Evolutionary conservation across 345 rosid species (phyloP), one percentile per base, ranked within the genome.

Genomic region (Sisymbrium irio): DNA sequence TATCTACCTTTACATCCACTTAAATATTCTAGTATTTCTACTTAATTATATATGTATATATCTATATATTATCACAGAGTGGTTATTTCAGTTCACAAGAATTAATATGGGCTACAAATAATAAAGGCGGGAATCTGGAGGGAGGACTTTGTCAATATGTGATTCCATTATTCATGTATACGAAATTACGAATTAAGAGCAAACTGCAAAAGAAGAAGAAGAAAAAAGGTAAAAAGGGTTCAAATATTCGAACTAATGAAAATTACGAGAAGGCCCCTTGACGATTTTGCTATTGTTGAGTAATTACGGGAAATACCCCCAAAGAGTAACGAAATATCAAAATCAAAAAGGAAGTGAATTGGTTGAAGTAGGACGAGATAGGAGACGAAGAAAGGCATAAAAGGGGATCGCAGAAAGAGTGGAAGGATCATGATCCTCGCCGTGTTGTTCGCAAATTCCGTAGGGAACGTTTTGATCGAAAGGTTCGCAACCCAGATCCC

Each of bases 381-480:
- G 28, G 28, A 63, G 39, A 44, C 12, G 46, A n/a, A 50, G 54
- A 56, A 7, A 39, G 20, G 20, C 6, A 6, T 13, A 32, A 46
- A 15, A 7, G 18, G 13, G 18, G 13, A 66, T 54, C 72, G 9
- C 35, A 46, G 60, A 18, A 35, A 12, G 65, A 17, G 65, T 25
- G 49, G 65, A 45, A 56, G 47, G 44, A 69, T 55, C 69, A 89
- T 87, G 92, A 84, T 87, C 59, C 87, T 89, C 5, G 96, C 96
- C 2, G 75, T 85, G 40, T 79, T 89, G 71, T 87, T 89, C 68
- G 85, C 89, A 7, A 89, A 87, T 22, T 82, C 89, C 46, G 90
- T 79, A 36, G 92, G 92, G 30, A 89, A 89, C 80, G 88, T 89
- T 46, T 74, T 87, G 11, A 83, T 87, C 76, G 96, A 89, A 78